A percentile compares a stretch with the other conserved stretches of the same genome.
Conservation (phyloP, 148 eudicot species). For the Camellia japonica region DNA sequence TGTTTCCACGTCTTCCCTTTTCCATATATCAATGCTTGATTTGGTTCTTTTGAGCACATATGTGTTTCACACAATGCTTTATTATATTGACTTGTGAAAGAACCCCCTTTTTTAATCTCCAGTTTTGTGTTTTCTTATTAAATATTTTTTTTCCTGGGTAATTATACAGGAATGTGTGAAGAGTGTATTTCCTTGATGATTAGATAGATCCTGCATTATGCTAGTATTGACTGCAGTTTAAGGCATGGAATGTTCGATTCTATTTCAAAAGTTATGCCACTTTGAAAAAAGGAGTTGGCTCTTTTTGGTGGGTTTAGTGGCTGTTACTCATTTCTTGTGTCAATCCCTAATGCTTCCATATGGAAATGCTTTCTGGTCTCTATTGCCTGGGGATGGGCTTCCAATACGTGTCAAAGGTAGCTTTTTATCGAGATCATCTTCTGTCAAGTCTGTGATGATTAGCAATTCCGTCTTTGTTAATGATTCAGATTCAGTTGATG, state of each 20-base stretch:
- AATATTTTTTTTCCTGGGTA: background rate
- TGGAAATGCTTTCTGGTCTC: slow-evolving; percentile 49
- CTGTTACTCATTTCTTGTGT: slow-evolving; percentile 59
- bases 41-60: background rate
- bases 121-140: background rate
- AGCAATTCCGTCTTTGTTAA: slow-evolving; percentile 12
- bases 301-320: slow-evolving; percentile 54
- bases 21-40: background rate
- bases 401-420: slow-evolving; percentile 5
- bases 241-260: slow-evolving; percentile 44
- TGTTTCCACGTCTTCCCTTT: background rate
- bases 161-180: background rate
- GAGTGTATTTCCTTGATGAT: background rate
- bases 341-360: slow-evolving; percentile 71
- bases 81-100: background rate
- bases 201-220: background rate
- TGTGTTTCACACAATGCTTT: background rate
- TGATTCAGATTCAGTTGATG: slow-evolving; percentile 12
- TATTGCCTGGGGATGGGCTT: slow-evolving; percentile 40
- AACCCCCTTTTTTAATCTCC: background rate
- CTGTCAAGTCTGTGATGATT: slow-evolving; percentile 16
- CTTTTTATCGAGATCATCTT: slow-evolving; percentile 16
- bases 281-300: slow-evolving; percentile 53
- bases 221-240: background rate
- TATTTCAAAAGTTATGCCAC: slow-evolving; percentile 43